Conservation (phyloP, 352 stramenopile genomes). For the Ophiocytium majus region DNA sequence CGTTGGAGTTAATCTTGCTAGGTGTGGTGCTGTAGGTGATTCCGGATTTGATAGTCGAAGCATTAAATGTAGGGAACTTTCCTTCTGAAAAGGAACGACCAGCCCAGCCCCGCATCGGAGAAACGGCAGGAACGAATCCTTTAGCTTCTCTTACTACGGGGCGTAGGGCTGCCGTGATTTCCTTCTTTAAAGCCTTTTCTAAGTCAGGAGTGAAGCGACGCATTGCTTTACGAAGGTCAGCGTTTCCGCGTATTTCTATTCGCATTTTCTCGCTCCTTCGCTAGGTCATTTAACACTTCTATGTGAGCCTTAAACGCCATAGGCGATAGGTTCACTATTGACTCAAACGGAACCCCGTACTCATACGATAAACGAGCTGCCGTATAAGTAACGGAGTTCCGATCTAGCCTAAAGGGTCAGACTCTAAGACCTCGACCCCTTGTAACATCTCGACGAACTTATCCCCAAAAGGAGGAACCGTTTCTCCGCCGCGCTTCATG, state of each 20-base stretch:
- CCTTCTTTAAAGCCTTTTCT: background rate
- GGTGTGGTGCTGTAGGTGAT: background rate
- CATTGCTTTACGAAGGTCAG: slow-evolving; percentile 4
- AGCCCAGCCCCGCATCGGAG: background rate
- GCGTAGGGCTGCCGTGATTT: background rate
- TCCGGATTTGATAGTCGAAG: background rate
- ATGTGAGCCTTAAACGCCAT: background rate
- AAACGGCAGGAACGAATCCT: background rate
- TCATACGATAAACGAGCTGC: background rate
- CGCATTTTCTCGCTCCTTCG: background rate
- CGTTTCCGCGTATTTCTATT: background rate
- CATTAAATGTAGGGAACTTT: slow-evolving; percentile 5
- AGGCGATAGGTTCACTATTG: background rate
- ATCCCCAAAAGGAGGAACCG: background rate
- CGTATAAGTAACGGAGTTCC: background rate
- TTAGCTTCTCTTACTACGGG: background rate
- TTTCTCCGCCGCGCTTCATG: background rate
- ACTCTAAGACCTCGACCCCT: background rate
- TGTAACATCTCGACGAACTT: background rate
- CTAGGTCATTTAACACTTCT: background rate
- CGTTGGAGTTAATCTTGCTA: background rate
- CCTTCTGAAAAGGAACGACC: background rate
- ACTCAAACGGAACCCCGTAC: background rate
- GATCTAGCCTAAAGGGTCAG: slow-evolving; percentile 2
- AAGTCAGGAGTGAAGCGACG: background rate